Base-by-base conservation (phyloP, 768 basidiomycete species). In the Mrakia blollopis region DNA sequence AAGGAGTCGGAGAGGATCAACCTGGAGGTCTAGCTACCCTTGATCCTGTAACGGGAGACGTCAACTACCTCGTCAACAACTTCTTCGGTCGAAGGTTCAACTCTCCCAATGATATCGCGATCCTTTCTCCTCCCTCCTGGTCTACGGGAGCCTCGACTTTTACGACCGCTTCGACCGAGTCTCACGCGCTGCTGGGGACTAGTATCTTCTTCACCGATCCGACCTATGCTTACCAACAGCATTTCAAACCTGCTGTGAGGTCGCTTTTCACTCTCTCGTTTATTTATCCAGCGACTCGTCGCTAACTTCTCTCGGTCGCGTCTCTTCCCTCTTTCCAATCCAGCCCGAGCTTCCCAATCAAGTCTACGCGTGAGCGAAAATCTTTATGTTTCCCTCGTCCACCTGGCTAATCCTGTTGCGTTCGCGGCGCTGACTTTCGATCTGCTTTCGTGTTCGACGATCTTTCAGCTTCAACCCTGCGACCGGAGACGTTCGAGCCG, bases 301-400 rank as follows among this genome's bases (percentile, higher is more conserved):
- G 30, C 65, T 37, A 39, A 32, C 47, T 44, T 5, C 6, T 30
- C 16, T 8, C n/a, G 28, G 5, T 70, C 28, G 21, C 23, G 0
- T 35, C 67, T 68, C 41, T 70, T 14, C 41, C 50, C 13, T 11
- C 39, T 72, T 72, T n/a, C n/a, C n/a, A n/a, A n/a, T n/a, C n/a
- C 30, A 72, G 70, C 70, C 70, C 30, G 70, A 72, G 18, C 70
- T 72, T 11, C 70, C 70, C 0, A 52, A 52, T 13, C 70, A 72
- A 23, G 70, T 72, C 30, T 72, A 54, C 50, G 47, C 50, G 16
- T n/a, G n/a, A n/a, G n/a, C n/a, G n/a, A n/a, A n/a, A n/a, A n/a
- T n/a, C n/a, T n/a, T n/a, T n/a, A n/a, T n/a, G n/a, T n/a, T n/a
- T n/a, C n/a, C n/a, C n/a, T n/a, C n/a, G n/a, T n/a, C n/a, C n/a